These are phyloP conservation scores for Grosmannia penicillata DNA, from an alignment of 2,329 filamentous ascomycete species.

Conservation along the genomic window DNA sequence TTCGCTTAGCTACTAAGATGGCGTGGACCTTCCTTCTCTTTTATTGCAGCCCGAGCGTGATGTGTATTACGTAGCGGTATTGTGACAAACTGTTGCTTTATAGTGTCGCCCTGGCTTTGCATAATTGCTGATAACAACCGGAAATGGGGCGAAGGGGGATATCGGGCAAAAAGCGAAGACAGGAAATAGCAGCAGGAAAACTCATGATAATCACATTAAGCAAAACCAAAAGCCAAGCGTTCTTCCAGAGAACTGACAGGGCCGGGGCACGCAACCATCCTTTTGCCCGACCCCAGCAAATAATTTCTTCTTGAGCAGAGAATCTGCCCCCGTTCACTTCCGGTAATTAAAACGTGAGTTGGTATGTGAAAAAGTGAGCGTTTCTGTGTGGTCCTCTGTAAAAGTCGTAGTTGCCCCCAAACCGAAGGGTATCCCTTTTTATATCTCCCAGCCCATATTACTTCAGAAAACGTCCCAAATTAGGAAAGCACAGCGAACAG, in stretches of 20 bases:
- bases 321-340: background rate
- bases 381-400: background rate
- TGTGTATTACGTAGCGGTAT: no score
- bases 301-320: background rate
- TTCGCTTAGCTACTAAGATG: no score
- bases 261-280: background rate
- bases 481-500: background rate
- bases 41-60: no score
- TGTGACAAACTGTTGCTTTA: no score
- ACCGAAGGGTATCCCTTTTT: background rate
- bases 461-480: background rate
- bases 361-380: background rate
- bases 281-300: background rate
- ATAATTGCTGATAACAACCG: no score
- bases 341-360: background rate
- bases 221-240: background rate
- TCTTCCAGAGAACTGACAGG: slow-evolving; percentile 5
- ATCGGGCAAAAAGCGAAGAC: background rate
- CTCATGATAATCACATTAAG: no score
- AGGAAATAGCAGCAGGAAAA: background rate
- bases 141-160: background rate
- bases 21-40: no score
- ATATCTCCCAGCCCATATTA: background rate
- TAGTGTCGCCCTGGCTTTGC: no score
- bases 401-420: slow-evolving; percentile 1